Percentiles rank a stretch among this genome's conserved stretches.
Conservation (phyloP, 129 eudicot genomes). For the Daucus carota region DNA sequence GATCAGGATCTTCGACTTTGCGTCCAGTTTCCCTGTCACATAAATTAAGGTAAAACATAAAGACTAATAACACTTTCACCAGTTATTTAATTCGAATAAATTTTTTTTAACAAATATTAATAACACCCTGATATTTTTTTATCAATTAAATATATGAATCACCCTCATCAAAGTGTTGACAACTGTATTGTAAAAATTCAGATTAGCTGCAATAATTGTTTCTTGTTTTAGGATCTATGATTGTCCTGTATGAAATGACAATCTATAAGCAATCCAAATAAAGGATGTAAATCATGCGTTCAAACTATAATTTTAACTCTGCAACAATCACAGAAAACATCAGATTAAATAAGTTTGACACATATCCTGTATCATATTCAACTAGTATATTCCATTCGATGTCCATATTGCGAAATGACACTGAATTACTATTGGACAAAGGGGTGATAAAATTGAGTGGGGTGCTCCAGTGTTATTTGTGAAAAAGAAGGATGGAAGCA, state of each 20-base stretch:
- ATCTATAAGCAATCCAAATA: neutral
- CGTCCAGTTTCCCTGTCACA: conserved; percentile 65
- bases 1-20: conserved; percentile 96
- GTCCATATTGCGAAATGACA: neutral
- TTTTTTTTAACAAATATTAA: neutral
- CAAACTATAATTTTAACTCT: neutral
- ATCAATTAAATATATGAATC: neutral
- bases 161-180: neutral
- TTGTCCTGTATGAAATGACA: neutral
- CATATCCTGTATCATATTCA: neutral
- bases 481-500: no score
- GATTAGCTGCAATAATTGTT: neutral
- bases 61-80: neutral
- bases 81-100: neutral
- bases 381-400: neutral
- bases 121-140: neutral
- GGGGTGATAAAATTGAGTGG: no score
- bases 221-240: neutral
- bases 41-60: conserved; percentile 9
- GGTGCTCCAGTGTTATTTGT: no score
- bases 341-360: neutral
- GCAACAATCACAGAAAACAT: neutral
- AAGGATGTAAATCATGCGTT: neutral
- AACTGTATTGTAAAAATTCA: neutral
- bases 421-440: neutral